Percentiles rank a stretch among this genome's conserved stretches.
phyloP scores from a whole-genome alignment of 306 rosid genomes.

The Parietaria judaica region DNA sequence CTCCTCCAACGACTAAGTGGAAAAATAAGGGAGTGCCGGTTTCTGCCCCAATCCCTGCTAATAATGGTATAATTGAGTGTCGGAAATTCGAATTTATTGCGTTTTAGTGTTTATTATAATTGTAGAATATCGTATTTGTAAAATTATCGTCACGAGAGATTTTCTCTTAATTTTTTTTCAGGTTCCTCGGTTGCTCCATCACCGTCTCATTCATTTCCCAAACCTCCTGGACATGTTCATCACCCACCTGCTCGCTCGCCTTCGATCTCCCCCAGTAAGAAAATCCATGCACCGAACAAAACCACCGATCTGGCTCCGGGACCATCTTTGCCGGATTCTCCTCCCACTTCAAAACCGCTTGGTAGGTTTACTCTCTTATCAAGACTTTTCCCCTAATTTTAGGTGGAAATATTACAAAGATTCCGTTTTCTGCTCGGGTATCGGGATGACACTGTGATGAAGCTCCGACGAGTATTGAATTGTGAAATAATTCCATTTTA shows the following conservation, averaged over 20 bases:
- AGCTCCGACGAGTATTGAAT: too few species aligned
- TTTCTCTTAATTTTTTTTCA: conserved; percentile 6
- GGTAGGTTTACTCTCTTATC: conserved; percentile 53
- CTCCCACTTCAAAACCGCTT: conserved; percentile 35
- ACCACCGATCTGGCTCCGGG: conserved; percentile 53
- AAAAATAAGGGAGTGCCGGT: conserved; percentile 29
- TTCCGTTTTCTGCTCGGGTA: too few species aligned
- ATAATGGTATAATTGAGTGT: conserved; percentile 29
- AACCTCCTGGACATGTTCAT: conserved; percentile 30
- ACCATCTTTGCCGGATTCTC: conserved; percentile 44
- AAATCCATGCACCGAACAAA: conserved; percentile 39
- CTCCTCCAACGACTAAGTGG: conserved; percentile 31
- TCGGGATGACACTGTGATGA: too few species aligned
- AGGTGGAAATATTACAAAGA: too few species aligned
- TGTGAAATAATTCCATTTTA: too few species aligned
- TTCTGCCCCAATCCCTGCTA: conserved; percentile 46
- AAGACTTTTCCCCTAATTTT: not conserved
- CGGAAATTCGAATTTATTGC: conserved; percentile 14
- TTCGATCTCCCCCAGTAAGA: conserved; percentile 31
- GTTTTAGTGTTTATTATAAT: not conserved
- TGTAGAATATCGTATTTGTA: not conserved
- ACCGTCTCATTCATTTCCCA: conserved; percentile 36
- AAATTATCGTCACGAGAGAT: not conserved
- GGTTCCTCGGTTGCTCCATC: conserved; percentile 32
- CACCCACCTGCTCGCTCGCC: conserved; percentile 47